Base-by-base conservation (phyloP, 257 asterid species). In the Mitragyna speciosa region DNA sequence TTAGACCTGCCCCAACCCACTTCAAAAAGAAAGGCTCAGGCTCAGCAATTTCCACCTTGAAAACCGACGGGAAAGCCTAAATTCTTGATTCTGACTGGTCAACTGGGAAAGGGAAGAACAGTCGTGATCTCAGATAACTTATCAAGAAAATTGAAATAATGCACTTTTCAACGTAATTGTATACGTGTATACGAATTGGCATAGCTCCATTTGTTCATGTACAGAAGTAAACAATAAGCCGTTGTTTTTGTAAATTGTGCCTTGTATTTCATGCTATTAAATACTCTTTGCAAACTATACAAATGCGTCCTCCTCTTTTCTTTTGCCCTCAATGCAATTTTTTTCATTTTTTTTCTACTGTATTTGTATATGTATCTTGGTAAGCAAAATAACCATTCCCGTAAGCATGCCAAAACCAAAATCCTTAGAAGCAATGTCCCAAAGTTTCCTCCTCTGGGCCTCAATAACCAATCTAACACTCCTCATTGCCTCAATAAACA, bases 1-100 rank as follows among this genome's bases (percentile, higher is more conserved):
- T 85, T 43, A 82, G 92, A 63, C 86, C 85, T 48, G 74, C 81
- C 8, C 92, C 92, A 1, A 84, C 86, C 64, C 86, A 80, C 26
- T 89, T 87, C 79, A 84, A 64, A 20, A 71, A 45, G 54, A 14
- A 24, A 6, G 26, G 58, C 22, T 36, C 41, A 36, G 36, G 56
- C 41, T 41, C 83, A 24, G 45, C 70, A 71, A 64, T 78, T 45
- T 49, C 45, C 69, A 6, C 72, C 76, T 36, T 45, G 56, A 41
- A 78, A 14, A 41, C 15, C 12, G 6, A 43, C 6, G 47, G 20
- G 11, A 12, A 24, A 54, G 22, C 45, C 79, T 76, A 31, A 45
- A 36, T 68, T 68, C 49, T n/a, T 20, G 48, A 47, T 17, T 20
- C 36, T 22, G 10, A 65, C 15, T 28, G n/a, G 58, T 15, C 26